Evolutionary conservation across 257 asterid genomes (phyloP).

Genomic region (Solanum dulcamara): DNA sequence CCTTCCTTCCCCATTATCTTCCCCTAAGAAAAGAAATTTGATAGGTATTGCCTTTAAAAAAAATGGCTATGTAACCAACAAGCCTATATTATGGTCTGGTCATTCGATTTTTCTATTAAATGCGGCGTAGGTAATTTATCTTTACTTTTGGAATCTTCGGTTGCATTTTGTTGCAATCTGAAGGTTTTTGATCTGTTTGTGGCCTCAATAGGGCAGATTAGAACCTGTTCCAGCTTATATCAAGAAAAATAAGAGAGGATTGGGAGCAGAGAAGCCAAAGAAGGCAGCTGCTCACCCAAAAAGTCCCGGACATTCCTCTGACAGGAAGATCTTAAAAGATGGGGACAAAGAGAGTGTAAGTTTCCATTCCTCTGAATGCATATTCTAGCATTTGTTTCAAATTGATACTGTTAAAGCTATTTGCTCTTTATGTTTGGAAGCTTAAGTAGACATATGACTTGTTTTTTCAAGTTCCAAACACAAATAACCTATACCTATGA

Average conservation of each 20-base stretch:
- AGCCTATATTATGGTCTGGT: neutral
- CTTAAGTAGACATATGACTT: neutral
- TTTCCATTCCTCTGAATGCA: neutral
- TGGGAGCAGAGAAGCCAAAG: constrained; percentile 73
- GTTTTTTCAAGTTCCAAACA: neutral
- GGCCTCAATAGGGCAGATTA: constrained; percentile 63
- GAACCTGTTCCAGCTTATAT: constrained; percentile 61
- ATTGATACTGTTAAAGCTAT: neutral
- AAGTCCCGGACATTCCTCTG: neutral
- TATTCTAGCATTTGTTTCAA: neutral
- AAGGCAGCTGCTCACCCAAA: constrained; percentile 14
- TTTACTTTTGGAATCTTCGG: neutral
- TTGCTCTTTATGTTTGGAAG: neutral
- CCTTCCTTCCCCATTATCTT: neutral
- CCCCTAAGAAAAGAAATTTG: neutral
- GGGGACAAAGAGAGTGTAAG: constrained; percentile 34
- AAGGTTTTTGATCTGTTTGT: neutral
- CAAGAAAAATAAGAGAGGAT: constrained; percentile 72
- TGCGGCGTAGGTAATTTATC: neutral
- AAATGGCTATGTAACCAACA: neutral
- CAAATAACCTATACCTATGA: neutral
- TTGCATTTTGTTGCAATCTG: neutral
- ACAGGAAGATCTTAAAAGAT: neutral
- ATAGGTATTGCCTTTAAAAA: neutral
- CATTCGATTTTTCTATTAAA: neutral